Evolutionary conservation across 2,329 filamentous ascomycete genomes (phyloP).

Genomic region (Aspergillus sp.): DNA sequence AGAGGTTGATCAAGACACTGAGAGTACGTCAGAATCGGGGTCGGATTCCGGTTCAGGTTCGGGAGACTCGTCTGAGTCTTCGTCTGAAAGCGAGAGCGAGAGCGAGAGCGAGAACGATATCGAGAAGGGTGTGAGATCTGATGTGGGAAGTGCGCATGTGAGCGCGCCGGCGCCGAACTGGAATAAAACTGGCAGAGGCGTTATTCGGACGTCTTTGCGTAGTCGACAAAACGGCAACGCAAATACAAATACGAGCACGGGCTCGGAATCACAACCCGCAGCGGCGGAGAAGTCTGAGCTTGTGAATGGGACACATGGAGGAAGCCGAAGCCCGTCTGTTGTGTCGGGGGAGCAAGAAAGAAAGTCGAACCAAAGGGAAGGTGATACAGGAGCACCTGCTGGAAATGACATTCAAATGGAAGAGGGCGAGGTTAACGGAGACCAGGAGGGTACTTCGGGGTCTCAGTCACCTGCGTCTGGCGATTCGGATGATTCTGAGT

Average conservation of each 20-base stretch:
- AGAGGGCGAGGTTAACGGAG: slow-evolving; percentile 30
- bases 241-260: slow-evolving; percentile 8
- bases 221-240: slow-evolving; percentile 23
- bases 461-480: slow-evolving; percentile 16
- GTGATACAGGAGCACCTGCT: slow-evolving; percentile 10
- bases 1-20: slow-evolving; percentile 34
- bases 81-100: slow-evolving; percentile 9
- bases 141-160: slow-evolving; percentile 13
- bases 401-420: slow-evolving; percentile 20
- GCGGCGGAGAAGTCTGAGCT: slow-evolving; percentile 29
- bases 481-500: slow-evolving; percentile 33
- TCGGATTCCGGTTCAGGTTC: slow-evolving; percentile 26
- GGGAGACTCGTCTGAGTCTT: slow-evolving; percentile 18
- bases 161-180: slow-evolving; percentile 38
- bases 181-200: slow-evolving; percentile 45
- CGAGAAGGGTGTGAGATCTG: neutral
- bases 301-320: slow-evolving; percentile 40
- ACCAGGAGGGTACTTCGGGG: slow-evolving; percentile 12
- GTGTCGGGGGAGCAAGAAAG: slow-evolving; percentile 14
- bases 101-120: slow-evolving; percentile 1
- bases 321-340: slow-evolving; percentile 35
- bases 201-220: slow-evolving; percentile 45
- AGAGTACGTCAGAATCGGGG: slow-evolving; percentile 29
- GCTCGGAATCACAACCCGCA: neutral
- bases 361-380: neutral